Conservation (phyloP, 352 stramenopile genomes). For the Pythium utonaiense region DNA sequence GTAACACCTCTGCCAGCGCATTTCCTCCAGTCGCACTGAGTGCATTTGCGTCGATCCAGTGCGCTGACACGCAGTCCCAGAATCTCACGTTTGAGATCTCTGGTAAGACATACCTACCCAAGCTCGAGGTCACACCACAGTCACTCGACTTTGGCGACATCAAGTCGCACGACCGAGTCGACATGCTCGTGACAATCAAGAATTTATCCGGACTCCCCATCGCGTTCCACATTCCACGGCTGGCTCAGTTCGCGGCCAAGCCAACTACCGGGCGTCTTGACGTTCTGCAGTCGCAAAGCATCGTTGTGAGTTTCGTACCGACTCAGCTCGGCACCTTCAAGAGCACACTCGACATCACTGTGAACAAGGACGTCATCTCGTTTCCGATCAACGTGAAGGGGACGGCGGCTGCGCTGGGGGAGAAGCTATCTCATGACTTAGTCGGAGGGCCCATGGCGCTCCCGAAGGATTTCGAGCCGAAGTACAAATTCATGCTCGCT, state of each 20-base stretch:
- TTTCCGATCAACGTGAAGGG: slow-evolving; percentile 68
- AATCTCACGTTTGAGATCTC: slow-evolving; percentile 78
- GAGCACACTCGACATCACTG: slow-evolving; percentile 33
- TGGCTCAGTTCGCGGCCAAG: slow-evolving; percentile 76
- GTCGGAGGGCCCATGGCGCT: slow-evolving; percentile 64
- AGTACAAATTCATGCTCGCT: slow-evolving; percentile 88
- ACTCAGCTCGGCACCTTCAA: slow-evolving; percentile 81
- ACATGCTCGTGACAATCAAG: slow-evolving; percentile 85
- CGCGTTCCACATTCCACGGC: slow-evolving; percentile 52
- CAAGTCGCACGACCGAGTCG: slow-evolving; percentile 64
- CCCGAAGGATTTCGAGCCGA: slow-evolving; percentile 79
- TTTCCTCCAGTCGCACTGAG: slow-evolving; percentile 31
- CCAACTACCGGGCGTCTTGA: slow-evolving; percentile 69
- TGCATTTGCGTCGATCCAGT: slow-evolving; percentile 75
- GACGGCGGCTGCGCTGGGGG: slow-evolving; percentile 45
- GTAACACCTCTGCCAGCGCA: not conserved
- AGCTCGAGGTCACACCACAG: slow-evolving; percentile 38
- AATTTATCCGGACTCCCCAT: slow-evolving; percentile 73
- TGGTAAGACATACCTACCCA: slow-evolving; percentile 51
- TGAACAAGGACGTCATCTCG: slow-evolving; percentile 47
- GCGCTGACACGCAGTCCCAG: slow-evolving; percentile 56
- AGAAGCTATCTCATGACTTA: slow-evolving; percentile 31
- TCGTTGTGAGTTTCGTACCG: slow-evolving; percentile 88
- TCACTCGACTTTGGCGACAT: slow-evolving; percentile 84
- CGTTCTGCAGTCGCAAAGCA: slow-evolving; percentile 84